These are phyloP conservation scores for Lactarius trivialis DNA, from an alignment of 768 basidiomycete genomes.

Conservation along the genomic window DNA sequence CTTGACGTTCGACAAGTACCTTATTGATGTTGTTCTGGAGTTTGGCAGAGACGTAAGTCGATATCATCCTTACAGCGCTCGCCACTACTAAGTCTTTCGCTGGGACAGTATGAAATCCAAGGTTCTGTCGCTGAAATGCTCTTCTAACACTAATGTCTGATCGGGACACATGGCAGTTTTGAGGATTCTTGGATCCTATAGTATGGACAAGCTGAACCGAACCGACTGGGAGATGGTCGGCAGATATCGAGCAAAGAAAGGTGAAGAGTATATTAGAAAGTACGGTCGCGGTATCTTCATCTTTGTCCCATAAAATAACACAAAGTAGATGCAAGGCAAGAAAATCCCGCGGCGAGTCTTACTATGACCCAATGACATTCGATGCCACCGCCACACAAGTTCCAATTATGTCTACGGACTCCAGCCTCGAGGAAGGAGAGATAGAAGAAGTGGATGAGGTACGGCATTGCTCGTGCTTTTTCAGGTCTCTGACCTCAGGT, in stretches of 20 bases:
- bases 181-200: conserved; percentile 7
- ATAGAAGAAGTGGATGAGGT: conserved; percentile 12
- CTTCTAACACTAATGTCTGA: not conserved
- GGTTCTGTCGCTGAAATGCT: not conserved
- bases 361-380: conserved; percentile 8
- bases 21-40: conserved; percentile 16
- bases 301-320: not conserved
- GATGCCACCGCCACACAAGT: not conserved
- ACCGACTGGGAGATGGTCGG: conserved; percentile 11
- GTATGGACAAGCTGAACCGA: conserved; percentile 11
- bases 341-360: not conserved
- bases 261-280: conserved; percentile 1
- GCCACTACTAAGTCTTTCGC: not conserved
- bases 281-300: not conserved
- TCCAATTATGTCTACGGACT: not conserved
- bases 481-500: not conserved
- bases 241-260: not conserved
- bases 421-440: not conserved
- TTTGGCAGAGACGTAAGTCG: conserved; percentile 13
- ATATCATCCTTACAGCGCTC: not conserved
- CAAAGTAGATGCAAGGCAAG: conserved; percentile 12
- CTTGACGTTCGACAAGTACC: conserved; percentile 14
- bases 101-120: conserved; percentile 12
- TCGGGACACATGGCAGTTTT: not conserved
- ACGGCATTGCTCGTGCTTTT: not conserved